Base-by-base conservation (phyloP, 179 eudicot genomes). In the Camellia oleifera region DNA sequence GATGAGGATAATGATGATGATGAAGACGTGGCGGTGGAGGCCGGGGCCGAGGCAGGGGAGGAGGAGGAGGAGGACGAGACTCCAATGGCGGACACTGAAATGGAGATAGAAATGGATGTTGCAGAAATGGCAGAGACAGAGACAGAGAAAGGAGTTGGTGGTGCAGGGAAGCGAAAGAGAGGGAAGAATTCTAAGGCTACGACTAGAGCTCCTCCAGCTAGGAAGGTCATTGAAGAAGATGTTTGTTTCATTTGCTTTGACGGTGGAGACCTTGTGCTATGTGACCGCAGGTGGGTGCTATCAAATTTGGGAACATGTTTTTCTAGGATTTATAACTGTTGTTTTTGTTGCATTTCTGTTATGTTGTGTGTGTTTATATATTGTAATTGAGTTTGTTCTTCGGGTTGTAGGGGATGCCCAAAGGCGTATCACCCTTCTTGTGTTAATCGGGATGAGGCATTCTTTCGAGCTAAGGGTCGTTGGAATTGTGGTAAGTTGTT, bases 381-480 rank as follows among this genome's bases (percentile, higher is more conserved):
- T 57, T 82, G 75, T 60, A 65, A 73, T 75, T 68, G 68, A 79
- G 66, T 46, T 68, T 81, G 57, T 46, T 48, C 68, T 75, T 72
- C 68, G 70, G 80, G 71, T 79, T 83, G 71, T 84, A 97, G 99
- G 94, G 94, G 91, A 77, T 97, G 99, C 78, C 98, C 99, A 4
- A 97, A 97, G 89, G 98, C 97, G 3, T 97, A 97, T 87, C 99
- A 97, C 89, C 95, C 98, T 80, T 88, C 93, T 13, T 97, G 99
- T 84, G 93, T 97, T 73, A 92, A 97, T 81, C 92, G 91, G 71
- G 98, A 94, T 72, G 98, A 91, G 45, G 97, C 93, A 70, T 97
- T 94, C 85, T 97, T 97, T 83, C 90, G 87, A 76, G 82, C 98
- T 9, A 97, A 94, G 91, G 97, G 97, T 62, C 94, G 89, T 65